Base-by-base conservation (phyloP, 345 rosid species). In the Rhizophora apiculata region DNA sequence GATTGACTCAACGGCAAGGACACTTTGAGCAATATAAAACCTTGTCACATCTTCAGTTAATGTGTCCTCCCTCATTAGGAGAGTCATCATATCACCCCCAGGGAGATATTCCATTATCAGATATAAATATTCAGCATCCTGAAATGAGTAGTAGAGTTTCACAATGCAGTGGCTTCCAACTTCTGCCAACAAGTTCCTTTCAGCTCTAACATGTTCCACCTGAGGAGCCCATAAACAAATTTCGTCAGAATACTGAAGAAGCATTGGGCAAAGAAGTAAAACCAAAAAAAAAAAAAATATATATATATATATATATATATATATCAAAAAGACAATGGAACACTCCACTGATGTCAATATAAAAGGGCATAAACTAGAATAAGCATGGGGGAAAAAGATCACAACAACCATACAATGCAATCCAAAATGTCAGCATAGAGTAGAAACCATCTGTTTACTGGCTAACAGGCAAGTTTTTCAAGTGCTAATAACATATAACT, bases 161-260 rank as follows among this genome's bases (percentile, higher is more conserved):
- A 93, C 97, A 56, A 93, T 93, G 87, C 83, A 93, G 71, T 89
- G 97, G 83, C 98, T 88, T 30, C 89, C 98, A 78, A 93, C 98
- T 85, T 93, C 98, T 24, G 96, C 98, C 84, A 93, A 85, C 76
- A 93, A 81, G 82, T 93, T 87, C 80, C 98, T 89, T 87, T 93
- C 98, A n/a, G 98, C 96, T 77, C 96, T 86, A 67, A 90, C 98
- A 85, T 93, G 98, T 83, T 93, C 98, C 36, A 93, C 98, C 98
- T 93, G 74, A 49, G 61, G 65, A 80, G 71, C 31, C 4, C 49
- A 60, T n/a, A 60, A 46, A 60, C 18, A 26, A 48, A 65, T 64
- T 64, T 24, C 60, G n/a, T 63, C 62, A 70, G 67, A 31, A 48
- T 19, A 69, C 5, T 18, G 60, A 68, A 66, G 37, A 65, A 65